These are phyloP conservation scores for Sugiyamaella smithiae DNA, from an alignment of 805 yeast species.

Conservation along the genomic window DNA sequence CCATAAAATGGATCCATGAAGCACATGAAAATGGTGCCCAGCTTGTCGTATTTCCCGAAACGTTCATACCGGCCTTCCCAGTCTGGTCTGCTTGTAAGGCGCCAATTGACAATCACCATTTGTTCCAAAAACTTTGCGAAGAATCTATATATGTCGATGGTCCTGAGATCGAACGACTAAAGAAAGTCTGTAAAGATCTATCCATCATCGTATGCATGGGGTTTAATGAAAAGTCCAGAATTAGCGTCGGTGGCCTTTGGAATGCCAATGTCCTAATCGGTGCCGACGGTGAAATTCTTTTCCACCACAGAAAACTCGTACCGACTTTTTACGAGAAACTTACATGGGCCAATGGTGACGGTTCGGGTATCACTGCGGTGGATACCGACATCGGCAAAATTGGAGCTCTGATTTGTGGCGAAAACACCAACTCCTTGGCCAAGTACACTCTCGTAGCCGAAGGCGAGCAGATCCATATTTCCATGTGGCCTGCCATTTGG, in stretches of 20 bases:
- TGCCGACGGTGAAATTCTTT: slow-evolving; percentile 23
- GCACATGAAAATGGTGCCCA: slow-evolving; percentile 28
- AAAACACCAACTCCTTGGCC: slow-evolving; percentile 30
- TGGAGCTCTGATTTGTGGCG: slow-evolving; percentile 28
- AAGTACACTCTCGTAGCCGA: slow-evolving; percentile 27
- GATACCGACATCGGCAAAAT: slow-evolving; percentile 26
- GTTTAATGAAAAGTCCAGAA: slow-evolving; percentile 26
- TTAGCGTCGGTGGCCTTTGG: slow-evolving; percentile 31
- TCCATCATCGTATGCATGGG: slow-evolving; percentile 27
- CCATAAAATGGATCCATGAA: slow-evolving; percentile 19
- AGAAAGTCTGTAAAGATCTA: slow-evolving; percentile 20
- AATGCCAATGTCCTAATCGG: slow-evolving; percentile 27
- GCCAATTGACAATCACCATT: slow-evolving; percentile 29
- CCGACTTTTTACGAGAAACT: slow-evolving; percentile 28
- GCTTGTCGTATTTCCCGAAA: slow-evolving; percentile 27
- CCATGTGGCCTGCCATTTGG: slow-evolving; percentile 29
- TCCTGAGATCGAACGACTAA: slow-evolving; percentile 24
- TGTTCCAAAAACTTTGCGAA: slow-evolving; percentile 24
- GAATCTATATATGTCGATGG: slow-evolving; percentile 30
- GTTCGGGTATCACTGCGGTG: slow-evolving; percentile 25
- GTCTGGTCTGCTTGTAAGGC: slow-evolving; percentile 29
- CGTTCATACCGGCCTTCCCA: slow-evolving; percentile 28
- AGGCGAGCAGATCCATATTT: slow-evolving; percentile 28
- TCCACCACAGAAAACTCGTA: slow-evolving; percentile 27
- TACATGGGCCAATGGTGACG: slow-evolving; percentile 29